Conservation (phyloP, 176 grass and related monocot species). For the Carex parvula region DNA sequence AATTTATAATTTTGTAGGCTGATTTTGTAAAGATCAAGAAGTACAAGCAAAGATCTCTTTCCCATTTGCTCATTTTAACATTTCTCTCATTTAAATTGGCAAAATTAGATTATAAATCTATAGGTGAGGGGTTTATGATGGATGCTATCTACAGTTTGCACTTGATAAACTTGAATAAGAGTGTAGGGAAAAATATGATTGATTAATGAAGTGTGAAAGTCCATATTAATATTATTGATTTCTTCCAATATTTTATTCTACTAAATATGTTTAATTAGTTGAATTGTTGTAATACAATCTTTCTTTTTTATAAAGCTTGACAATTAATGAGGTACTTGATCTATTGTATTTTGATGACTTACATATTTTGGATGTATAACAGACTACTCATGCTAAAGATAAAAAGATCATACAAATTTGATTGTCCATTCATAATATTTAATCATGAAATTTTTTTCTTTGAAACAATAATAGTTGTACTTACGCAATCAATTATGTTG, state of each 20-base stretch:
- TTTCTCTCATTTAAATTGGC: too few species aligned
- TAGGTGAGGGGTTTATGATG: too few species aligned
- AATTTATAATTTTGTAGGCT: too few species aligned
- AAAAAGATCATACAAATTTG: not conserved
- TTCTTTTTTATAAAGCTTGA: not conserved
- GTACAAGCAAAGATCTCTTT: too few species aligned
- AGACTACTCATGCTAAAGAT: not conserved
- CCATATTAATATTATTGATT: not conserved
- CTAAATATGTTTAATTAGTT: not conserved
- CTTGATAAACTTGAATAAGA: too few species aligned
- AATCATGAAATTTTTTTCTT: not conserved
- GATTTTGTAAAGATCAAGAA: too few species aligned
- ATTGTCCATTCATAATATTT: not conserved
- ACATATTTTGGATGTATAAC: not conserved
- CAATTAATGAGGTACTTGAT: not conserved
- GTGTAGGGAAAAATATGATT: too few species aligned
- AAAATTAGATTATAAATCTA: too few species aligned
- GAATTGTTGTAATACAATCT: not conserved
- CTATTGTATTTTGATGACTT: not conserved
- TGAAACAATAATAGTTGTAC: not conserved
- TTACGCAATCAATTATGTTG: not conserved
- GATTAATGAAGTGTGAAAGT: too few species aligned
- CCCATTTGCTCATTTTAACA: too few species aligned
- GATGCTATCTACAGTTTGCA: too few species aligned
- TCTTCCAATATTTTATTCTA: not conserved